Evolutionary conservation across 345 rosid species (phyloP).

Genomic region (Mangifera indica): DNA sequence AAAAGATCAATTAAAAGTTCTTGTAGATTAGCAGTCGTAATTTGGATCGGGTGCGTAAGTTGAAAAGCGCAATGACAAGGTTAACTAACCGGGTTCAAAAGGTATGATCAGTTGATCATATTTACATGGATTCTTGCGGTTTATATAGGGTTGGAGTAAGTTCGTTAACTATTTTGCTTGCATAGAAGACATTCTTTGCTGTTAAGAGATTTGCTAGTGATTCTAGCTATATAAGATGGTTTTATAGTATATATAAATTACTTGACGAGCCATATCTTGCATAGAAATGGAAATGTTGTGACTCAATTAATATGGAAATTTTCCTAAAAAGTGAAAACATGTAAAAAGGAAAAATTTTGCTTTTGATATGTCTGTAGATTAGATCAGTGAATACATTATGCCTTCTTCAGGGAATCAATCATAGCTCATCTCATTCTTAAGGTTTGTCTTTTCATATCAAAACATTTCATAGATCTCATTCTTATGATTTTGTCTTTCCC

Average conservation of each 20-base stretch:
- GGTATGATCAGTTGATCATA: slow-evolving; percentile 25
- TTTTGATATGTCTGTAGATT: background rate
- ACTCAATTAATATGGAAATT: background rate
- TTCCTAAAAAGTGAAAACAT: background rate
- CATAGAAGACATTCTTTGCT: background rate
- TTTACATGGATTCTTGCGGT: slow-evolving; percentile 7
- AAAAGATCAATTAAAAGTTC: slow-evolving; percentile 5
- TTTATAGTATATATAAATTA: background rate
- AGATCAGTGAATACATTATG: background rate
- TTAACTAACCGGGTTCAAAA: slow-evolving; percentile 55
- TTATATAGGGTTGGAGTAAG: background rate
- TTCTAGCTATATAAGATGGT: background rate
- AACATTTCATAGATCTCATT: too few relatives aligned
- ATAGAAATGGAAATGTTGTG: background rate
- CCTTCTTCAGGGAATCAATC: background rate
- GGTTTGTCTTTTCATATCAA: background rate
- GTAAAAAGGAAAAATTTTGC: background rate
- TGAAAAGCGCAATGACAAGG: slow-evolving; percentile 63
- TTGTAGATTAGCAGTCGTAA: slow-evolving; percentile 62
- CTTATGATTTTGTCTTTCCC: background rate
- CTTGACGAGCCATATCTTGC: background rate
- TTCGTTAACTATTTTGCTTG: background rate
- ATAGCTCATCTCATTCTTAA: background rate
- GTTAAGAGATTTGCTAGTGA: background rate
- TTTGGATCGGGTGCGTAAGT: slow-evolving; percentile 50